A percentile compares a stretch with the other conserved stretches of the same genome.
Conservation (phyloP, 208 protist species). For the Trypanosoma avium region DNA sequence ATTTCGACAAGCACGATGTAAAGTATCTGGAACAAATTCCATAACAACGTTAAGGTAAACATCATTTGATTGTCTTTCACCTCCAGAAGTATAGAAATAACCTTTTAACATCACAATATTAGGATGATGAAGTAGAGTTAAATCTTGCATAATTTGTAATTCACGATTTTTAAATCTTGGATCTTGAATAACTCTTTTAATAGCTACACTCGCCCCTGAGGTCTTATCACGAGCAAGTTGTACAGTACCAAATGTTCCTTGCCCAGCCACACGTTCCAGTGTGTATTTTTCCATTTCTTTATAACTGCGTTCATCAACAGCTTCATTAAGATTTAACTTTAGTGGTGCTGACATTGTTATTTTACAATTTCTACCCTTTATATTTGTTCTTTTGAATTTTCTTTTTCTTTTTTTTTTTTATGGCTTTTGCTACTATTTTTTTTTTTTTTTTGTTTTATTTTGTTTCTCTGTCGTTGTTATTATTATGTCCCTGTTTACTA, state of each 20-base stretch:
- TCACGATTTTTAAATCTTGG: conserved; percentile 98
- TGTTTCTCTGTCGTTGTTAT: conserved; percentile 19
- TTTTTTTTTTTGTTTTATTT: conserved; percentile 21
- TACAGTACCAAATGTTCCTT: conserved; percentile 97
- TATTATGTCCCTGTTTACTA: too few species aligned
- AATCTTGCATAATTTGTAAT: conserved; percentile 93
- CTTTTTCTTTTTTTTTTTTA: conserved; percentile 1
- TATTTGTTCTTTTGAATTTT: background rate
- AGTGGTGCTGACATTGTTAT: conserved; percentile 27
- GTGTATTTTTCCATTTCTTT: conserved; percentile 87
- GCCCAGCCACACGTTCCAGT: conserved; percentile 93
- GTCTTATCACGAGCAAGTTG: conserved; percentile 88
- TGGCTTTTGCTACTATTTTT: conserved; percentile 19
- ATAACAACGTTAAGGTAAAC: conserved; percentile 99
- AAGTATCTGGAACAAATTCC: conserved; percentile 99
- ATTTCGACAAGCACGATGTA: conserved; percentile 94
- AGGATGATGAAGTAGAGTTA: conserved; percentile 85
- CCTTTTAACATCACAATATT: conserved; percentile 95
- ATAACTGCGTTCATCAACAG: conserved; percentile 64
- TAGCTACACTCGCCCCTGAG: conserved; percentile 66
- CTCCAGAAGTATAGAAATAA: conserved; percentile 95
- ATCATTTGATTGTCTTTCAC: conserved; percentile 93
- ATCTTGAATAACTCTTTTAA: conserved; percentile 96
- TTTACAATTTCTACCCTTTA: background rate
- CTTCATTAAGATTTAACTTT: conserved; percentile 57